Evolutionary conservation across 441 rosid species (phyloP).

Genomic region (Metrosideros polymorpha): DNA sequence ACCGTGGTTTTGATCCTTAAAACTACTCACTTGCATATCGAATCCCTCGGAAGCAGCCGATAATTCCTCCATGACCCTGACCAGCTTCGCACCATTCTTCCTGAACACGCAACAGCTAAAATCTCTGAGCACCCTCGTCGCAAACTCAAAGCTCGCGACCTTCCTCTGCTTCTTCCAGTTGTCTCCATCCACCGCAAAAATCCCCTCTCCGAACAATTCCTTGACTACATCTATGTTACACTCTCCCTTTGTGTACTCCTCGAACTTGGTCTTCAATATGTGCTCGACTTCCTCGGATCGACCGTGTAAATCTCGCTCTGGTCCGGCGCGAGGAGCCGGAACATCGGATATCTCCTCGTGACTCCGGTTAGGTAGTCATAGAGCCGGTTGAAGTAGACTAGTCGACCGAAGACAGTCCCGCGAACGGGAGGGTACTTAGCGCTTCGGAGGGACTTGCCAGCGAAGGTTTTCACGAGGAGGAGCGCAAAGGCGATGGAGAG

Average conservation of each 20-base stretch:
- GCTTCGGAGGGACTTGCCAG: conserved; percentile 38
- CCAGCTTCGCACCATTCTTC: conserved; percentile 46
- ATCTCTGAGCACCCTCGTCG: conserved; percentile 58
- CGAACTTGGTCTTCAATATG: conserved; percentile 42
- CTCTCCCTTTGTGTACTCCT: conserved; percentile 36
- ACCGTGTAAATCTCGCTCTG: conserved; percentile 43
- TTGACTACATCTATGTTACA: conserved; percentile 8
- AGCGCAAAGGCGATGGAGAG: conserved; percentile 9
- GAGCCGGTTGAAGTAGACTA: conserved; percentile 32
- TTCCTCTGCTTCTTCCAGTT: conserved; percentile 84
- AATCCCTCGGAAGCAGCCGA: conserved; percentile 23
- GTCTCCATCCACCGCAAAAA: conserved; percentile 62
- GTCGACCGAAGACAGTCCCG: conserved; percentile 40
- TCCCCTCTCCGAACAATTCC: conserved; percentile 65
- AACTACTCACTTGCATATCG: conserved; percentile 54
- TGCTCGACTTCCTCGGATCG: conserved; percentile 59
- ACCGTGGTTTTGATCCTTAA: neutral
- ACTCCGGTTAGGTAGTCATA: conserved; percentile 44
- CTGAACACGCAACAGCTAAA: conserved; percentile 62
- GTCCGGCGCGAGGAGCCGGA: conserved; percentile 32
- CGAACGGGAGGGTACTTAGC: conserved; percentile 43
- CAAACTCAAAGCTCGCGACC: conserved; percentile 75
- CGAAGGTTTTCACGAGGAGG: conserved; percentile 23
- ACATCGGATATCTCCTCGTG: conserved; percentile 32
- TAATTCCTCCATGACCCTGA: conserved; percentile 13